These are phyloP conservation scores for Fusarium graminum DNA, from an alignment of 2,329 filamentous ascomycete genomes.

Conservation along the genomic window DNA sequence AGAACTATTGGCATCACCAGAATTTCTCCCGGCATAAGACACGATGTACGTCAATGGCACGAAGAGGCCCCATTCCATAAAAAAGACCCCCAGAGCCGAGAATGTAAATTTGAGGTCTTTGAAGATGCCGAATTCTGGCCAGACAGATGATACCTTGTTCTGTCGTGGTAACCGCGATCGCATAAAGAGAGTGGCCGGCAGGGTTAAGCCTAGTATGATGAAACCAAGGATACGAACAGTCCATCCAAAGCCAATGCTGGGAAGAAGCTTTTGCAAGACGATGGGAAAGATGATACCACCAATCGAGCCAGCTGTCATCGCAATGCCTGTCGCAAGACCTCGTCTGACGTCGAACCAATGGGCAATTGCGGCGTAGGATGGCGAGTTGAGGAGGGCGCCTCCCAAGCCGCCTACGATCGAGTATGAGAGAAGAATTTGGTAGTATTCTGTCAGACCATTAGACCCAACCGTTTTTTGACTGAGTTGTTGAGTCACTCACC, in stretches of 20 bases:
- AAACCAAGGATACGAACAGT: constrained; percentile 64
- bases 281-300: constrained; percentile 76
- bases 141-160: constrained; percentile 52
- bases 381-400: constrained; percentile 82
- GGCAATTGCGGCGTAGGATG: constrained; percentile 78
- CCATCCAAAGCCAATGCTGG: constrained; percentile 63
- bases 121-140: constrained; percentile 74
- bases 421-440: constrained; percentile 84
- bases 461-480: background rate
- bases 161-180: constrained; percentile 67
- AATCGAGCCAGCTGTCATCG: constrained; percentile 77
- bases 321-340: constrained; percentile 83
- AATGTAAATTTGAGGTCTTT: constrained; percentile 70
- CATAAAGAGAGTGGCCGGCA: constrained; percentile 63
- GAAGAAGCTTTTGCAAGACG: constrained; percentile 61
- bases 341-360: constrained; percentile 83
- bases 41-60: constrained; percentile 83
- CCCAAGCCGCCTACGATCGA: constrained; percentile 79
- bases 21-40: constrained; percentile 71
- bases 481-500: constrained; percentile 5
- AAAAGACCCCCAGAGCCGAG: constrained; percentile 73
- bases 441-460: constrained; percentile 63
- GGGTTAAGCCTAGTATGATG: constrained; percentile 61
- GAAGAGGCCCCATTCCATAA: constrained; percentile 78
- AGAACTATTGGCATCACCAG: constrained; percentile 40